Evolutionary conservation across 805 yeast species (phyloP).

Genomic region (Brettanomyces custersianus): DNA sequence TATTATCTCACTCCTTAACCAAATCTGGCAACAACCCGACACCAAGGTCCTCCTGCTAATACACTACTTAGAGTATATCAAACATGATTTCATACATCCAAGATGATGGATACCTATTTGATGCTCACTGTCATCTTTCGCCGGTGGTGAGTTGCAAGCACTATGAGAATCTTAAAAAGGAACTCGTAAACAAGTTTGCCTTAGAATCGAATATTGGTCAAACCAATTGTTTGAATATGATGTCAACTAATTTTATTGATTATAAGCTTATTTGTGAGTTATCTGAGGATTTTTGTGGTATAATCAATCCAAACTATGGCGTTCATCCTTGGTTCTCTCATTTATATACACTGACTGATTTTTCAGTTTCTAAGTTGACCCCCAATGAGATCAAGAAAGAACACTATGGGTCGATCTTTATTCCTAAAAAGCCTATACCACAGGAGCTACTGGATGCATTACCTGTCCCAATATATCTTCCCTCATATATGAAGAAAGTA

Average conservation of each 20-base stretch:
- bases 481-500: constrained; percentile 26
- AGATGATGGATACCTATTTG: constrained; percentile 14
- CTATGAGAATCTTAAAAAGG: constrained; percentile 4
- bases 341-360: constrained; percentile 33
- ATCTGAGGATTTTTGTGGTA: constrained; percentile 9
- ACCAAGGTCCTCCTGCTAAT: too few species aligned
- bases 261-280: constrained; percentile 17
- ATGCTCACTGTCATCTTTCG: constrained; percentile 34
- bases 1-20: too few species aligned
- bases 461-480: constrained; percentile 53
- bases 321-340: constrained; percentile 93
- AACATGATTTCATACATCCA: background rate
- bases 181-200: constrained; percentile 3
- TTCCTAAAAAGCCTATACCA: constrained; percentile 27
- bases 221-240: constrained; percentile 22
- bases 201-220: constrained; percentile 4
- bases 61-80: too few species aligned
- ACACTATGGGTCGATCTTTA: constrained; percentile 53
- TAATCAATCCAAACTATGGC: constrained; percentile 48
- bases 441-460: constrained; percentile 21
- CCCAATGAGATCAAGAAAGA: constrained; percentile 24
- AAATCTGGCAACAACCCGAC: too few species aligned
- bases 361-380: constrained; percentile 1
- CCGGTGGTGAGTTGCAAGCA: constrained; percentile 10
- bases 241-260: constrained; percentile 42